Evolutionary conservation across 495 filamentous ascomycete species (phyloP), one percentile per base, ranked within the genome.

Genomic region (Cryomyces minteri): DNA sequence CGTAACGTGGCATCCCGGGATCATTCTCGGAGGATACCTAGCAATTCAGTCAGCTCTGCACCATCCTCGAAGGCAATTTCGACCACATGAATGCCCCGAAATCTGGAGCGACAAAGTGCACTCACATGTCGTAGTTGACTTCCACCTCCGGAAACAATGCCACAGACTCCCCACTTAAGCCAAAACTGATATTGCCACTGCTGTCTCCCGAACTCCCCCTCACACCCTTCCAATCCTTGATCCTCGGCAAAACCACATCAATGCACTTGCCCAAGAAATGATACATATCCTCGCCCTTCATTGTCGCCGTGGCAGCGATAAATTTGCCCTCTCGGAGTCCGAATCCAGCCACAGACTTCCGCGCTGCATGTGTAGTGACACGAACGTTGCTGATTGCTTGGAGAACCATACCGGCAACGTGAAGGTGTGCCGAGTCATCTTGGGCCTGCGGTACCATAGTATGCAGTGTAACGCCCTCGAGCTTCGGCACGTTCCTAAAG

Each of bases 171-270:
- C 76, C 67, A 5, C 61, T 64, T 49, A 96, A 66, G 48, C 88
- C 88, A 60, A 80, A 94, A 29, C 67, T 69, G 44, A 98, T 74
- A 61, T 98, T 93, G 44, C 90, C 90, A 47, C 74, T 79, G 53
- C 76, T 76, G 61, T 98, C 90, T 50, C 90, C 90, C 47, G 67
- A 68, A 55, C 55, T 71, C 50, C 83, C 88, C 58, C 72, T 67
- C 33, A 94, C 69, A 47, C 90, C 90, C 46, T 71, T 70, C 76
- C 84, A 98, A 47, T 98, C 90, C 69, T 95, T 98, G 54, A 96
- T 88, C 54, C 76, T 78, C 43, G 90, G 90, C 58, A 95, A 67
- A 6, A 98, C 92, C 4, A 95, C 66, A 62, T 94, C 80, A 36
- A 94, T 67, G 51, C 80, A 61, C 65, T 88, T 87, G 43, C 83